Evolutionary conservation across 352 stramenopile species (phyloP), one percentile per base, ranked within the genome.

Genomic region (Phytopythium montanum): DNA sequence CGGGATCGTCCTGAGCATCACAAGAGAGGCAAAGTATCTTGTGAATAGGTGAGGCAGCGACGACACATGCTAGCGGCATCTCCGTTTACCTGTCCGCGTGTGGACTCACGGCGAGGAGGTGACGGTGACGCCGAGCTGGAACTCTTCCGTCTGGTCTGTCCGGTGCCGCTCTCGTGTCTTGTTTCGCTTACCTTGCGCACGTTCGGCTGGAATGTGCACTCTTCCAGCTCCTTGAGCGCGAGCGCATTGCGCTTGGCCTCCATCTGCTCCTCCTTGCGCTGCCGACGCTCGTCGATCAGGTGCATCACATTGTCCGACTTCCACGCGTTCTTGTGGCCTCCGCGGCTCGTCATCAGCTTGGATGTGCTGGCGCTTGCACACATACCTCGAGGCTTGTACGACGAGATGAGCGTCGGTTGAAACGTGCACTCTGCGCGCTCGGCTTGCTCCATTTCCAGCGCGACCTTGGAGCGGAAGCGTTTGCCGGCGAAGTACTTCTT

Each of bases 171-270:
- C 19, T 26, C 50, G 29, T 45, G 31, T 29, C 36, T 25, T 34
- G 19, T 49, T 9, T 49, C 41, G 36, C 26, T 50, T 25, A 41
- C 23, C 28, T 76, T 75, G 19, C 62, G 67, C 8, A 78, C 67
- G 31, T 88, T 90, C 0, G 85, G 85, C 26, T 82, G 73, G 34
- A 96, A 96, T 5, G 88, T 95, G 48, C 87, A 96, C 54, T 96
- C 80, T 54, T 89, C 62, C 2, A 94, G 64, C 45, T 92, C 78
- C 48, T 76, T 73, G 2, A 92, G 48, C 50, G 90, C 79, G 18
- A 75, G 69, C 0, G 55, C 73, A 41, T 87, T 85, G 12, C 81
- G 68, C 45, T 87, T 85, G 16, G 72, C 66, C 55, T 91, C 68
- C 16, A 94, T 81, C 16, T 77, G 70, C 19, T 90, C 70, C 9